Evolutionary conservation across 176 grass and related monocot species (phyloP).

Genomic region (Bonia amplexicaulis): DNA sequence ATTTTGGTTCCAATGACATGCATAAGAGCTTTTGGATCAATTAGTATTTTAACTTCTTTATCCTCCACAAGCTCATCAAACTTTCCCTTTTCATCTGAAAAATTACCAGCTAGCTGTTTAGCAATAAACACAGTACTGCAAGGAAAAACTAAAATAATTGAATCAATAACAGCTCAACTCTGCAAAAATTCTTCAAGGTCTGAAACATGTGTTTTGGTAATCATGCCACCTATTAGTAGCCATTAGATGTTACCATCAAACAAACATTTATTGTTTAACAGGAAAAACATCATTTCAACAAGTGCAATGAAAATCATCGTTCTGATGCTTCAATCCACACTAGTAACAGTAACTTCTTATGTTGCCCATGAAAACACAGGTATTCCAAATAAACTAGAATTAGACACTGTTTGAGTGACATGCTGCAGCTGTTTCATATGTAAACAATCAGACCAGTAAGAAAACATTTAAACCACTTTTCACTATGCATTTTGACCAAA

Average conservation of each 20-base stretch:
- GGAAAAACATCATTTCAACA: not conserved
- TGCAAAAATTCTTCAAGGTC: not conserved
- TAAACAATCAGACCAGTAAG: not conserved
- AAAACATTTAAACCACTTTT: not conserved
- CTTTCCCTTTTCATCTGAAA: slow-evolving; percentile 64
- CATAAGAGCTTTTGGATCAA: slow-evolving; percentile 71
- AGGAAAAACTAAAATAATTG: not conserved
- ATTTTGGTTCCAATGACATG: slow-evolving; percentile 85
- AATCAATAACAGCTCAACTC: not conserved
- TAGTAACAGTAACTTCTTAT: not conserved
- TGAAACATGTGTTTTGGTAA: not conserved
- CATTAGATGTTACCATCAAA: not conserved
- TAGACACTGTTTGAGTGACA: not conserved
- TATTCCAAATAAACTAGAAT: not conserved
- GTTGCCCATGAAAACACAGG: no score
- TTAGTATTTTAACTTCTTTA: slow-evolving; percentile 64
- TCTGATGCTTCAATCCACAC: not conserved
- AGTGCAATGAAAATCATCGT: not conserved
- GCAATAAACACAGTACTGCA: not conserved
- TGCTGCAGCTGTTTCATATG: not conserved
- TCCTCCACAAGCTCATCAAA: slow-evolving; percentile 74
- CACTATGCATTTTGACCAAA: no score
- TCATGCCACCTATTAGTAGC: not conserved
- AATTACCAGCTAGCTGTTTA: not conserved
- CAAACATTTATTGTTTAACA: not conserved